Base-by-base conservation (phyloP, 225 moss, liverwort and hornwort species). In the Bryum argenteum region DNA sequence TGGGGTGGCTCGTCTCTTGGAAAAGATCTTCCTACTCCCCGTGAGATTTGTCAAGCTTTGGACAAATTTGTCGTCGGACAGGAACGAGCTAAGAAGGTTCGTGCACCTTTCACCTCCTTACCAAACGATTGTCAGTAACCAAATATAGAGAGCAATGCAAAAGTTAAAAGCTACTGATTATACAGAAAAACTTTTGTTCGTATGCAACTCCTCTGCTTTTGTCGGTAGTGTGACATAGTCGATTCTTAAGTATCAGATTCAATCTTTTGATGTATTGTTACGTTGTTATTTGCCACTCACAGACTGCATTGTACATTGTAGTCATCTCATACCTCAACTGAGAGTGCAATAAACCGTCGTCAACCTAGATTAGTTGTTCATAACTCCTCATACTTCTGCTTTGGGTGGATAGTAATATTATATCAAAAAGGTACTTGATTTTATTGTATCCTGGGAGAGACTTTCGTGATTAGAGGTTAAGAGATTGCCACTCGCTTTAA, bases 1-100 rank as follows among this genome's bases (percentile, higher is more conserved):
- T 91, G 90, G 91, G 88, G 88, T 38, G 88, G 91, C 72, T 85
- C 87, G 61, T 79, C 82, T 65, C 73, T 85, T 8, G 89, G 89
- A 14, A 92, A 90, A 69, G 87, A 86, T 28, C 85, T 94, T 47
- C 91, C 90, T 9, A 90, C 90, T 51, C 94, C 94, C 17, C 83
- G 85, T 70, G 90, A 91, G 67, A 92, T 94, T 70, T 90, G 84
- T 78, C 78, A 83, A 52, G 91, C 89, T 45, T 80, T 94, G 61
- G 91, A 94, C 82, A 90, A 91, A 83, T 94, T 91, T 75, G 90
- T 94, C 26, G 89, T 94, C 52, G 94, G 94, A 24, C 94, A 94
- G 79, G 90, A 94, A 52, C 91, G 89, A 73, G 90, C 94, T 24
- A 94, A 94, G 72, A 94, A 94, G 83, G 94, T 81, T 71, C 61